Percentiles rank a stretch among this genome's conserved stretches.
These are phyloP conservation scores for Prunus fruticosa DNA, from an alignment of 306 rosid genomes.

Conservation along the genomic window DNA sequence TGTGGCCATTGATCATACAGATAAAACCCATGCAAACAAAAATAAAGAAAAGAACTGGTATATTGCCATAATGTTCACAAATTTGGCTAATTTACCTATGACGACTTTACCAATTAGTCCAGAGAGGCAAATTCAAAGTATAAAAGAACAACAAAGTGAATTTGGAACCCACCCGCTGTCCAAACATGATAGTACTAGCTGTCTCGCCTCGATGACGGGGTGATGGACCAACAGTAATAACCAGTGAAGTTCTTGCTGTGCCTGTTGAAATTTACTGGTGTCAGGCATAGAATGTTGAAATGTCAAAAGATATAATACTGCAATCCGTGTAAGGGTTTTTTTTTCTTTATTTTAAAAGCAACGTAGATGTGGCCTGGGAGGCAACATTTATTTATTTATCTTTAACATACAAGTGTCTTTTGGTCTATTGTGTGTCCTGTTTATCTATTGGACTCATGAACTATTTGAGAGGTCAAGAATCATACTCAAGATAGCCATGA, in stretches of 20 bases:
- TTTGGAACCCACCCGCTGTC: constrained; percentile 78
- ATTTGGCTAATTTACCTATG: neutral
- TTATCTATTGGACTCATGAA: neutral
- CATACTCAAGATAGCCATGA: neutral
- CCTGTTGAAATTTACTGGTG: constrained; percentile 52
- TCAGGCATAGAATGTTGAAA: constrained; percentile 28
- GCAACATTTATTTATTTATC: neutral
- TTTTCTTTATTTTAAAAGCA: neutral
- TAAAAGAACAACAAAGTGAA: constrained; percentile 13
- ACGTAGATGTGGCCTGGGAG: too few species aligned
- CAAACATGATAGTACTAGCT: constrained; percentile 93
- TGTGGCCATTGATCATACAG: constrained; percentile 1
- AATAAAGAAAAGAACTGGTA: constrained; percentile 11
- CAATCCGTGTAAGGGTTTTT: neutral
- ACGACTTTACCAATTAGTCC: neutral
- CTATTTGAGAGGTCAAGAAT: constrained; percentile 8
- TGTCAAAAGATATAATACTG: neutral
- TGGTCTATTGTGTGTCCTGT: neutral
- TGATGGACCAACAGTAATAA: constrained; percentile 93
- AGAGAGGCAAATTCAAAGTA: constrained; percentile 12
- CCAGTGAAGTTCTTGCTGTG: constrained; percentile 91
- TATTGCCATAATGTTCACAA: neutral
- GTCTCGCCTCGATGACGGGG: constrained; percentile 99
- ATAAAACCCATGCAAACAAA: constrained; percentile 15
- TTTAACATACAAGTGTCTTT: neutral